phyloP scores from a whole-genome alignment of 306 rosid species.

The Ammopiptanthus mongolicus region DNA sequence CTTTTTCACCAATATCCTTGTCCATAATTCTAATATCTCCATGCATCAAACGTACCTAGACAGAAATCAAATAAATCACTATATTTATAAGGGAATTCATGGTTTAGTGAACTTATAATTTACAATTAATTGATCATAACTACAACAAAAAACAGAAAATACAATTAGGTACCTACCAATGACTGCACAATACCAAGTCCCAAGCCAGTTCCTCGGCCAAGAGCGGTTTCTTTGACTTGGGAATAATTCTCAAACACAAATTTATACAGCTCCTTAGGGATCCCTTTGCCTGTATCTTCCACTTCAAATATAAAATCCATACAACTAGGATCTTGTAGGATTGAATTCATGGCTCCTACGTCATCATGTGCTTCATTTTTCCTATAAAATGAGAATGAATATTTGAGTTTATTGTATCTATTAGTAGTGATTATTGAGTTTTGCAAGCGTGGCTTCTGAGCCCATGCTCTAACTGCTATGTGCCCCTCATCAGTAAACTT shows the following conservation, averaged over 20 bases:
- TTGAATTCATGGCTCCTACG: conserved; percentile 28
- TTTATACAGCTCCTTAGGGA: conserved; percentile 57
- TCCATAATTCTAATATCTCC: conserved; percentile 65
- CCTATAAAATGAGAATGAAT: conserved; percentile 26
- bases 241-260: conserved; percentile 68
- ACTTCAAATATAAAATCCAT: conserved; percentile 66
- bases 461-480: conserved; percentile 53
- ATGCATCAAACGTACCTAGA: conserved; percentile 68
- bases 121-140: background rate
- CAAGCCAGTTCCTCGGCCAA: conserved; percentile 70
- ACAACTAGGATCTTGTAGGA: conserved; percentile 20
- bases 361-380: conserved; percentile 14
- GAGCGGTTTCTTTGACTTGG: conserved; percentile 61
- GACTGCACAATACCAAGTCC: conserved; percentile 92
- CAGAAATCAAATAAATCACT: background rate
- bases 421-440: conserved; percentile 29
- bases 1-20: conserved; percentile 52
- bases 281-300: conserved; percentile 80
- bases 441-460: conserved; percentile 37
- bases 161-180: conserved; percentile 35
- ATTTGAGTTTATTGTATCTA: background rate
- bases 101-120: background rate
- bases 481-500: conserved; percentile 67
- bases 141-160: no score
- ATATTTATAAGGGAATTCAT: background rate